Evolutionary conservation across 2,329 filamentous ascomycete species (phyloP).

Genomic region (Colletotrichum viniferum): DNA sequence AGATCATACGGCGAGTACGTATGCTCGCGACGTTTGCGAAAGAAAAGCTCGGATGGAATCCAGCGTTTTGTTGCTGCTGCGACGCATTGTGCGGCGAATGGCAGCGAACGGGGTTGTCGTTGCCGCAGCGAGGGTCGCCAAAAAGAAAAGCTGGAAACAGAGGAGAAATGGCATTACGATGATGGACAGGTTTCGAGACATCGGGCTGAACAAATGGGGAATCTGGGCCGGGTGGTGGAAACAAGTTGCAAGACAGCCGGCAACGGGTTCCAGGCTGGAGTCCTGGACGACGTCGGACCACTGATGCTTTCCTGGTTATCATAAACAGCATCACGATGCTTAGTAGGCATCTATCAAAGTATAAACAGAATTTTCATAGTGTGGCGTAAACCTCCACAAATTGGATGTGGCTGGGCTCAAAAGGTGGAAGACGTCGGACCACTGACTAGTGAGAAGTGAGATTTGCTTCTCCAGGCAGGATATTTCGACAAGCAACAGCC

Average conservation of each 20-base stretch:
- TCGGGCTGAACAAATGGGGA: neutral
- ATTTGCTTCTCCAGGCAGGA: neutral
- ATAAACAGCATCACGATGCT: no score
- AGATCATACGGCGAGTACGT: neutral
- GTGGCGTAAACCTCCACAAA: no score
- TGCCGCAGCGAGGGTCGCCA: neutral
- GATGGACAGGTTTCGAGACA: constrained; percentile 6
- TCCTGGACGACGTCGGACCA: neutral
- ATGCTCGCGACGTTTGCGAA: neutral
- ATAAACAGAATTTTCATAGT: no score
- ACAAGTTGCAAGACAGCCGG: neutral
- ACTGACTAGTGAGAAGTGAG: neutral
- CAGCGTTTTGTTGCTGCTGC: neutral
- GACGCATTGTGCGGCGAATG: neutral
- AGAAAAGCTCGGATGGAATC: constrained; percentile 2
- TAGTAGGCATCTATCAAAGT: no score
- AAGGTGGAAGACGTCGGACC: neutral
- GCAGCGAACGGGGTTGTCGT: neutral
- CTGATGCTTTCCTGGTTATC: no score
- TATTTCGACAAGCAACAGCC: neutral
- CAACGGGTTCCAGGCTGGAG: neutral
- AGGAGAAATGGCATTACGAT: neutral
- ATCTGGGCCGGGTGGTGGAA: constrained; percentile 7
- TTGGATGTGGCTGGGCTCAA: no score
- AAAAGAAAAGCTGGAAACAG: neutral